Evolutionary conservation across 179 eudicot species (phyloP).

Genomic region (Vitellaria paradoxa): DNA sequence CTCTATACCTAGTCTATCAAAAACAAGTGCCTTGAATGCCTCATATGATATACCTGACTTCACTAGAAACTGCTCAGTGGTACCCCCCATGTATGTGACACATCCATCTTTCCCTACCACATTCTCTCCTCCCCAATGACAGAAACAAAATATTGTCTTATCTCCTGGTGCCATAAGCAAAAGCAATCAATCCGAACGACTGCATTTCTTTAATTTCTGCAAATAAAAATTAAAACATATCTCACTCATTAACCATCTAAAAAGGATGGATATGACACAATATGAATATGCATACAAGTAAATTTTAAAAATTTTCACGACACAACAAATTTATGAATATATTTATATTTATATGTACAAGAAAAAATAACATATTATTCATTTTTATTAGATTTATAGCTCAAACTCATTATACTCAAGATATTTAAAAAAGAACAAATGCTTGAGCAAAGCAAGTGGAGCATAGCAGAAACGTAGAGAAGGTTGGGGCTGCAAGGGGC

Average conservation of each 20-base stretch:
- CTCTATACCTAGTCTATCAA: conserved; percentile 14
- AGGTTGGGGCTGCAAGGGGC: too few species aligned
- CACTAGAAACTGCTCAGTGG: conserved; percentile 14
- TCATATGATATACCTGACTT: neutral
- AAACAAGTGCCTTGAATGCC: conserved; percentile 8
- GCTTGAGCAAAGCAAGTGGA: too few species aligned
- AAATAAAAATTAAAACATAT: conserved; percentile 1
- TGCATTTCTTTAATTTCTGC: neutral
- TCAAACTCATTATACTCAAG: too few species aligned
- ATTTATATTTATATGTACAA: too few species aligned
- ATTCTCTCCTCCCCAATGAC: conserved; percentile 21
- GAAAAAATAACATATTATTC: too few species aligned
- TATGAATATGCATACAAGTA: too few species aligned
- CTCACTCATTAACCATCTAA: neutral
- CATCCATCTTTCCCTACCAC: conserved; percentile 6
- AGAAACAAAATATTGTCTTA: conserved; percentile 19
- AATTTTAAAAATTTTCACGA: too few species aligned
- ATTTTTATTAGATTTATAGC: too few species aligned
- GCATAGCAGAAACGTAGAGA: too few species aligned
- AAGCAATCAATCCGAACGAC: neutral
- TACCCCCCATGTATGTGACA: conserved; percentile 15
- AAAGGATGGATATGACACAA: neutral
- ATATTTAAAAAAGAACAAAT: too few species aligned
- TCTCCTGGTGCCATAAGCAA: conserved; percentile 6
- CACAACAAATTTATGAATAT: too few species aligned